A percentile compares a stretch with the other conserved stretches of the same genome.
These are phyloP conservation scores for Vigna radiata DNA, from an alignment of 306 rosid species.

Conservation along the genomic window DNA sequence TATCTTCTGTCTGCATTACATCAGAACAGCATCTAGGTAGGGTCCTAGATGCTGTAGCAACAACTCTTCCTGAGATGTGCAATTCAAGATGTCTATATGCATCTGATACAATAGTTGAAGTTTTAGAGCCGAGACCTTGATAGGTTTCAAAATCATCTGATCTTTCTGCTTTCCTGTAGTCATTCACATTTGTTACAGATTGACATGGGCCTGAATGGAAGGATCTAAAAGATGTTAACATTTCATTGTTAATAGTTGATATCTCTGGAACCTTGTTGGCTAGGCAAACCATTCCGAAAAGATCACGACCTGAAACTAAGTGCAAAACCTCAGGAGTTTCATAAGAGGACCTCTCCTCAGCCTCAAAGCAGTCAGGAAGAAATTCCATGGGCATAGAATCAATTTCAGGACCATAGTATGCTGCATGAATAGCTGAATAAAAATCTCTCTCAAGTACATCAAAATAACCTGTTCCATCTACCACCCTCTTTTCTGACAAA, in stretches of 20 bases:
- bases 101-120: conserved; percentile 54
- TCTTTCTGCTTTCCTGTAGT: conserved; percentile 43
- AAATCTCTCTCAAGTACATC: conserved; percentile 87
- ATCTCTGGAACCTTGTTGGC: conserved; percentile 58
- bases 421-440: conserved; percentile 84
- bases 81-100: conserved; percentile 80
- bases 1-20: conserved; percentile 52
- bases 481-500: conserved; percentile 72
- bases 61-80: conserved; percentile 79
- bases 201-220: conserved; percentile 45
- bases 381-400: conserved; percentile 73
- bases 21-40: conserved; percentile 60
- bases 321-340: conserved; percentile 95
- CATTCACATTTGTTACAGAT: conserved; percentile 46
- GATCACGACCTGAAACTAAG: conserved; percentile 95
- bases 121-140: conserved; percentile 40
- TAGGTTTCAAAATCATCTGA: conserved; percentile 45
- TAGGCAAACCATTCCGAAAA: conserved; percentile 87
- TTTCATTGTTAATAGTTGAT: conserved; percentile 52
- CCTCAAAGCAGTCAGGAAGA: conserved; percentile 94
- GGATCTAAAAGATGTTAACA: conserved; percentile 59
- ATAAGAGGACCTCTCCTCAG: conserved; percentile 90
- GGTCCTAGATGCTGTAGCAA: conserved; percentile 77
- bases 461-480: conserved; percentile 78
- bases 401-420: conserved; percentile 85